phyloP scores from a whole-genome alignment of 805 yeast species.

The Cyberlindnera veronae region DNA sequence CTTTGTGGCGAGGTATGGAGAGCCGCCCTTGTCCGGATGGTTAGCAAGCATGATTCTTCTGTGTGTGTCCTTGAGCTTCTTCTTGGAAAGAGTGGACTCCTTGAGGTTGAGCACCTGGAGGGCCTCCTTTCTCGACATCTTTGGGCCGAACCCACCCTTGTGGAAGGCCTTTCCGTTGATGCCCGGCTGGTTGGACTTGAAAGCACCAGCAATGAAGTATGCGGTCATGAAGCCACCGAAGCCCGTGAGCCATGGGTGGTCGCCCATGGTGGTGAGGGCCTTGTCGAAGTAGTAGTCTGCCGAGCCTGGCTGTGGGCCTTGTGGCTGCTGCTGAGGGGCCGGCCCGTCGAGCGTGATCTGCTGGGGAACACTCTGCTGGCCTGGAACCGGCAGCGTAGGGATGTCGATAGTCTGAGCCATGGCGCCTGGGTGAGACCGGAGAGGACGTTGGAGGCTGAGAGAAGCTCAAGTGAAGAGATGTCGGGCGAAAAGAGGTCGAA shows the following conservation, averaged over 20 bases:
- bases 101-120: constrained; percentile 74
- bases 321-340: constrained; percentile 19
- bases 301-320: constrained; percentile 28
- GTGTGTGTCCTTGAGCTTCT: constrained; percentile 73
- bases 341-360: constrained; percentile 16
- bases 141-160: constrained; percentile 90
- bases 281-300: constrained; percentile 65
- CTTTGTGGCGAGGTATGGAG: constrained; percentile 84
- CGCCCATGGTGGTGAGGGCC: constrained; percentile 54
- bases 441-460: neutral
- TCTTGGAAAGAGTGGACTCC: constrained; percentile 59
- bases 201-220: constrained; percentile 63
- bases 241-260: constrained; percentile 75
- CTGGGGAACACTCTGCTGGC: constrained; percentile 36
- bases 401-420: constrained; percentile 42
- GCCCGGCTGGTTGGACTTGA: constrained; percentile 42
- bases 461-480: neutral
- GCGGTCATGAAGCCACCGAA: constrained; percentile 63
- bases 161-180: constrained; percentile 51
- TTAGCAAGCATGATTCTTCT: constrained; percentile 81
- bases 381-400: constrained; percentile 56
- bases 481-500: constrained; percentile 3
- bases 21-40: constrained; percentile 95
- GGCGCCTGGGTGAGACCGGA: neutral
- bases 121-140: constrained; percentile 88